Conservation (phyloP, 257 asterid genomes). For the Parsonsia alboflavescens region DNA sequence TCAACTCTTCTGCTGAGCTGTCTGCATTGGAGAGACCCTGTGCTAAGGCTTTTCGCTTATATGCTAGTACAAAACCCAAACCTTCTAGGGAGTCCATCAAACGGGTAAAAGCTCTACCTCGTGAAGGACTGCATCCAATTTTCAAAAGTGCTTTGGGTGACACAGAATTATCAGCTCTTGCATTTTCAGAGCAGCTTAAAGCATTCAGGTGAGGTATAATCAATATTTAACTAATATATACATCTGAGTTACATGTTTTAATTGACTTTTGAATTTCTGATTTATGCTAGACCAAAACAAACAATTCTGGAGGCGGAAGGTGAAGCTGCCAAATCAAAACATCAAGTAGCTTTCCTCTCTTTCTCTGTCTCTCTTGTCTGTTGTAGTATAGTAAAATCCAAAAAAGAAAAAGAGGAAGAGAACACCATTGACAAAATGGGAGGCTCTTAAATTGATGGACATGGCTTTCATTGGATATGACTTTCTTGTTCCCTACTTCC, state of each 20-base stretch:
- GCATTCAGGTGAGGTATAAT: conserved; percentile 50
- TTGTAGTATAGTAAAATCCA: too few species aligned
- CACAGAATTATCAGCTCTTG: conserved; percentile 77
- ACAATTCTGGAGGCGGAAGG: conserved; percentile 97
- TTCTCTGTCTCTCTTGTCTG: not conserved
- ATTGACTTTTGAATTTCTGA: conserved; percentile 12
- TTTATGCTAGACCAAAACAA: conserved; percentile 66
- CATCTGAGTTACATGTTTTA: not conserved
- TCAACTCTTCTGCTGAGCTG: conserved; percentile 67
- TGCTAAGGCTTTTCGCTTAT: conserved; percentile 59
- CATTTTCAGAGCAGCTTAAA: conserved; percentile 91
- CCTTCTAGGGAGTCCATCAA: conserved; percentile 83
- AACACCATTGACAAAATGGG: not conserved
- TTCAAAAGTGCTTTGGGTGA: conserved; percentile 59
- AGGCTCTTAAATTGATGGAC: not conserved
- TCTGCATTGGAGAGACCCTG: conserved; percentile 61
- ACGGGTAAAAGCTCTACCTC: conserved; percentile 71
- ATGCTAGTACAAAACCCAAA: conserved; percentile 73
- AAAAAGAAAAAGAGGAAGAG: not conserved
- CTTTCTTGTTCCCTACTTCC: not conserved
- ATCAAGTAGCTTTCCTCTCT: conserved; percentile 43
- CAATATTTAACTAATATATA: conserved; percentile 7
- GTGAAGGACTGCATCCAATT: conserved; percentile 91
- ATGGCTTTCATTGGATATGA: not conserved
- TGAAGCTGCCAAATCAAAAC: conserved; percentile 72